Evolutionary conservation across 345 rosid species (phyloP).

Genomic region (Jatropha curcas): DNA sequence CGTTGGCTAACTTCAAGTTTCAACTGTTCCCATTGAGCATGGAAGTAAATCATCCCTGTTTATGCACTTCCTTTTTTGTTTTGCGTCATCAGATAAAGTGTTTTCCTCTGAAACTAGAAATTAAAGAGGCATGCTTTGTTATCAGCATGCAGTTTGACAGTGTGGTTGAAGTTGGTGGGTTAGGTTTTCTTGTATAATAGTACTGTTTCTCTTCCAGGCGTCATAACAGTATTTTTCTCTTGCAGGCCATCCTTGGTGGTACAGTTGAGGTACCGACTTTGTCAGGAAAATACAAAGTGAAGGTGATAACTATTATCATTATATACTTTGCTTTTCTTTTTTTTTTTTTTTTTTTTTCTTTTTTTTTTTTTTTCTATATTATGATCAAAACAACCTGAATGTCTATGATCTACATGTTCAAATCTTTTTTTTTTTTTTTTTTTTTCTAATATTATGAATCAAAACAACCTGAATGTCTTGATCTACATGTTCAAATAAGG

Average conservation of each 20-base stretch:
- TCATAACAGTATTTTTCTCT: conserved; percentile 19
- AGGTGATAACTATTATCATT: conserved; percentile 45
- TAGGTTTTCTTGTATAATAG: neutral
- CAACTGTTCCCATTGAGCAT: neutral
- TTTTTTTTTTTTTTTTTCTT: too few species aligned
- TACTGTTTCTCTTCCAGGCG: neutral
- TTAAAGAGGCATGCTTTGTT: neutral
- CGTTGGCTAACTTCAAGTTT: neutral
- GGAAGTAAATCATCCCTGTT: neutral
- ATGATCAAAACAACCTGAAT: conserved; percentile 1
- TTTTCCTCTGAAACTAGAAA: neutral
- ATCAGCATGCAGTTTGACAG: neutral
- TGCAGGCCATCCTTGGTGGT: conserved; percentile 92
- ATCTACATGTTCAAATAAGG: neutral
- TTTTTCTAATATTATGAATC: too few species aligned
- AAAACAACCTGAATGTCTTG: conserved; percentile 5
- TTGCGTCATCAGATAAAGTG: too few species aligned
- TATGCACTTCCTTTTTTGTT: neutral
- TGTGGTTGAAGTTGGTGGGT: neutral
- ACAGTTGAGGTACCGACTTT: conserved; percentile 81
- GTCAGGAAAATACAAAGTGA: conserved; percentile 58
- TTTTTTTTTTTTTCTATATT: too few species aligned
- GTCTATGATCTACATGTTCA: neutral
- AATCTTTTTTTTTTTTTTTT: too few species aligned
- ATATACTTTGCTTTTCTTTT: conserved; percentile 1